These are phyloP conservation scores for Scedosporium apiospermum DNA, from an alignment of 2,329 filamentous ascomycete genomes.

Conservation along the genomic window DNA sequence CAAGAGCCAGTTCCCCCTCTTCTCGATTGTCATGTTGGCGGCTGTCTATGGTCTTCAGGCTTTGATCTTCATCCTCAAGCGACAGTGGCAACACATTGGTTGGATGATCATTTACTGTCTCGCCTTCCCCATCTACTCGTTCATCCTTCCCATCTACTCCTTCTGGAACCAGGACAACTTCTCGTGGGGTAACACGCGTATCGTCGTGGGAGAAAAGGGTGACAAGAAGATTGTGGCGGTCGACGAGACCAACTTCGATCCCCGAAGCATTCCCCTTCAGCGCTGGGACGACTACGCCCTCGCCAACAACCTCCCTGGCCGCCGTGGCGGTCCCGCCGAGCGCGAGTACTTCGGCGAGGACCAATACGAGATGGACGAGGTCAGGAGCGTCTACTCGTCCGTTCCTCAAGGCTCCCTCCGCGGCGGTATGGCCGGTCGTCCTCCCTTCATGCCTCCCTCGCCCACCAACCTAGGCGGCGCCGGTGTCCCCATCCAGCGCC, in stretches of 20 bases:
- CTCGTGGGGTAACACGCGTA: conserved; percentile 95
- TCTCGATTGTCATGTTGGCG: conserved; percentile 82
- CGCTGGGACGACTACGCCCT: conserved; percentile 95
- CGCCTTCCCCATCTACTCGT: conserved; percentile 91
- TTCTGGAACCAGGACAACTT: conserved; percentile 99
- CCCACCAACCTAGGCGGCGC: conserved; percentile 55
- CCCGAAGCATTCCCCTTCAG: conserved; percentile 84
- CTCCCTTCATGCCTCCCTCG: conserved; percentile 74
- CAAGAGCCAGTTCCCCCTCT: conserved; percentile 67
- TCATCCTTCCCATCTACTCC: conserved; percentile 86
- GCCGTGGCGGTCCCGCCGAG: conserved; percentile 63
- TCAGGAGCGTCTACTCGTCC: conserved; percentile 92
- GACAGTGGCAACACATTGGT: conserved; percentile 96
- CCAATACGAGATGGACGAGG: conserved; percentile 94
- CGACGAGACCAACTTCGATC: conserved; percentile 79
- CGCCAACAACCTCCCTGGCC: conserved; percentile 79
- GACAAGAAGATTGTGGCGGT: conserved; percentile 83
- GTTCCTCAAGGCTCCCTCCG: conserved; percentile 81
- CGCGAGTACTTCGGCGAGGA: conserved; percentile 64
- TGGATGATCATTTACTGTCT: conserved; percentile 99
- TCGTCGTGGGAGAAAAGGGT: conserved; percentile 91
- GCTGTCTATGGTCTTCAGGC: conserved; percentile 93
- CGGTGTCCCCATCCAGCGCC: conserved; percentile 18
- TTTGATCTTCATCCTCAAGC: conserved; percentile 90
- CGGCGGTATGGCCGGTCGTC: conserved; percentile 53